These are phyloP conservation scores for Wickerhamiella musiphila DNA, from an alignment of 805 yeast genomes.

Conservation along the genomic window DNA sequence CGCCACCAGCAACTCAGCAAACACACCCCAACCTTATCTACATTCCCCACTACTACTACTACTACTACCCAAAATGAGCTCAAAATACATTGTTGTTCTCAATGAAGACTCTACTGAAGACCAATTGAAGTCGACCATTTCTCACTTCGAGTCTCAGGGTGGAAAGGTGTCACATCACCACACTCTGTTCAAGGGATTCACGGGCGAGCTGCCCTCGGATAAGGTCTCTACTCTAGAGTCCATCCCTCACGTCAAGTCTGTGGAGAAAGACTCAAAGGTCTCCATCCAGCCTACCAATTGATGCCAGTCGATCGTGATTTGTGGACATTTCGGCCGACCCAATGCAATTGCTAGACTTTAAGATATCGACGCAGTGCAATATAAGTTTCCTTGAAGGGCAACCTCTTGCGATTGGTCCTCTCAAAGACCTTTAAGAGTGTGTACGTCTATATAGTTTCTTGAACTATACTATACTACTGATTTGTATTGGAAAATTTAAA, in stretches of 20 bases:
- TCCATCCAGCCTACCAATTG: slow-evolving; percentile 9
- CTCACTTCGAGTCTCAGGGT: slow-evolving; percentile 15
- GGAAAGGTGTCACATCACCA: slow-evolving; percentile 20
- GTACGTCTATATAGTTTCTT: too few species aligned
- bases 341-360: neutral
- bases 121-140: slow-evolving; percentile 11
- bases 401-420: too few species aligned
- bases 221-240: slow-evolving; percentile 16
- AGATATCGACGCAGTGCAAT: neutral
- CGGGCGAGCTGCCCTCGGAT: slow-evolving; percentile 19
- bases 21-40: too few species aligned
- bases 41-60: too few species aligned
- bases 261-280: slow-evolving; percentile 20
- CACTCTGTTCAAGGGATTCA: slow-evolving; percentile 22
- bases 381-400: too few species aligned
- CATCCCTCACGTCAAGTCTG: slow-evolving; percentile 15
- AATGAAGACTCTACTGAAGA: slow-evolving; percentile 13
- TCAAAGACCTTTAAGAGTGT: too few species aligned
- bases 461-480: too few species aligned
- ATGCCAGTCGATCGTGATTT: neutral
- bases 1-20: too few species aligned
- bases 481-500: too few species aligned
- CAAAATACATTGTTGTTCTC: too few species aligned
- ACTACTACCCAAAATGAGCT: too few species aligned
- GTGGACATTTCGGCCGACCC: neutral